phyloP scores from a whole-genome alignment of 75 land plant species.

The Azolla pinnata region DNA sequence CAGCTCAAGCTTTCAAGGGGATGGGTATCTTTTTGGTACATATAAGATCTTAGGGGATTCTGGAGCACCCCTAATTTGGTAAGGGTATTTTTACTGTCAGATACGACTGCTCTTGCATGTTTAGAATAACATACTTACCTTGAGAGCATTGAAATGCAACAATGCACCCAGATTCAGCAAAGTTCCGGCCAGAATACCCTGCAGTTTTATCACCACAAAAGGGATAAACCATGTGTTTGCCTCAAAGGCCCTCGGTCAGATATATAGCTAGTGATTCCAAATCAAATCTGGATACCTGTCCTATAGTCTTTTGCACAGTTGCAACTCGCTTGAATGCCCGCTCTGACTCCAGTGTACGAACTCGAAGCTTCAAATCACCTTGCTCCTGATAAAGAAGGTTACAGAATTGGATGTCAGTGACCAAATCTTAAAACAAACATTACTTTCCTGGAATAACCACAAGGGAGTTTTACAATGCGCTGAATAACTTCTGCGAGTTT shows the following conservation, averaged over 20 bases:
- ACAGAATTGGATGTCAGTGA: not conserved
- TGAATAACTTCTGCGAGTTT: conserved; percentile 77
- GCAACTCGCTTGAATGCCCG: conserved; percentile 96
- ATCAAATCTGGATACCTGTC: conserved; percentile 65
- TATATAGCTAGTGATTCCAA: too few species aligned
- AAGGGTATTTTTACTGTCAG: too few species aligned
- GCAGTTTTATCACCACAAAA: conserved; percentile 12
- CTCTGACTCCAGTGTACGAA: conserved; percentile 88
- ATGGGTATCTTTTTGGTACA: too few species aligned
- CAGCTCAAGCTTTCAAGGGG: too few species aligned
- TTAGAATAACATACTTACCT: conserved; percentile 41
- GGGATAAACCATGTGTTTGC: not conserved
- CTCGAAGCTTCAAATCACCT: conserved; percentile 96
- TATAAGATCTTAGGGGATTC: too few species aligned
- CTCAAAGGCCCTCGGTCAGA: too few species aligned
- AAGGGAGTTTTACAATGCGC: conserved; percentile 80
- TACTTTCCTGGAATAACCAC: not conserved
- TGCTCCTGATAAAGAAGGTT: conserved; percentile 53
- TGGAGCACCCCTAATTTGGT: too few species aligned
- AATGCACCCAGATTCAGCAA: conserved; percentile 83
- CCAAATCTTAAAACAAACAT: not conserved
- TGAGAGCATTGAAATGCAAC: conserved; percentile 60
- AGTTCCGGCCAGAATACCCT: conserved; percentile 88
- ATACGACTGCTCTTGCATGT: too few species aligned
- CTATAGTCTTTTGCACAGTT: conserved; percentile 74